These are phyloP conservation scores for Nigrospora osmanthi DNA, from an alignment of 2,329 filamentous ascomycete species.

Conservation along the genomic window DNA sequence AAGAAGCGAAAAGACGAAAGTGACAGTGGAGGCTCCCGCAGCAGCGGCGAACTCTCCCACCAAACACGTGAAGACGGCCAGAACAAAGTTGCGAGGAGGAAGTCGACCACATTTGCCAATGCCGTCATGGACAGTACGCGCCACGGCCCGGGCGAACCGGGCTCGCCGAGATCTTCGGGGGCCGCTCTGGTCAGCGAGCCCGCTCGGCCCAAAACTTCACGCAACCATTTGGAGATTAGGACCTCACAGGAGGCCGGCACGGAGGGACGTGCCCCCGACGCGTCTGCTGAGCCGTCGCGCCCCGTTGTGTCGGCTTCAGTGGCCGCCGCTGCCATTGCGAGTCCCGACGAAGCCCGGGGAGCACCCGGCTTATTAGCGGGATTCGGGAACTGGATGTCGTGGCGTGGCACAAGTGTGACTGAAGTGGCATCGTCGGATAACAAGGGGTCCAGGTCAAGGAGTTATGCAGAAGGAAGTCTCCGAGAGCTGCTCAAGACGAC, in stretches of 20 bases:
- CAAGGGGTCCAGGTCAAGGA: conserved; percentile 19
- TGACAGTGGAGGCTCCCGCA: conserved; percentile 16
- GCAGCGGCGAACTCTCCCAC: conserved; percentile 14
- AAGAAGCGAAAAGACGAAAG: conserved; percentile 22
- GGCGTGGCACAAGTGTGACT: conserved; percentile 20
- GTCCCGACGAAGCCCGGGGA: conserved; percentile 12
- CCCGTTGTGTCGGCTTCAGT: conserved; percentile 17
- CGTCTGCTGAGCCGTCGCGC: conserved; percentile 10
- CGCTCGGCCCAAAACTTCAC: conserved; percentile 49
- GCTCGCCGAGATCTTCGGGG: conserved; percentile 25
- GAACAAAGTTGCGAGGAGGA: conserved; percentile 20
- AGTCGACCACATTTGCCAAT: conserved; percentile 35
- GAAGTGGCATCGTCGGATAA: conserved; percentile 9
- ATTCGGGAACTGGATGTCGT: conserved; percentile 38
- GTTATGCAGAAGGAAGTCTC: conserved; percentile 49
- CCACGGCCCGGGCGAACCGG: conserved; percentile 13
- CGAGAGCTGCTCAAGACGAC: conserved; percentile 39
- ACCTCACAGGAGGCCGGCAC: conserved; percentile 18
- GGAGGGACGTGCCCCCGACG: conserved; percentile 15
- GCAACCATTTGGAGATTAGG: conserved; percentile 39
- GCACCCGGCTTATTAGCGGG: conserved; percentile 23
- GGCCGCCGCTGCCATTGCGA: conserved; percentile 16
- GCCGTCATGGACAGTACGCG: conserved; percentile 36
- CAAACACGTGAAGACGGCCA: conserved; percentile 12
- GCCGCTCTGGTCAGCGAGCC: conserved; percentile 44